Base-by-base conservation (phyloP, 371 early-diverging fungal genomes). In the Mortierella sp. region DNA sequence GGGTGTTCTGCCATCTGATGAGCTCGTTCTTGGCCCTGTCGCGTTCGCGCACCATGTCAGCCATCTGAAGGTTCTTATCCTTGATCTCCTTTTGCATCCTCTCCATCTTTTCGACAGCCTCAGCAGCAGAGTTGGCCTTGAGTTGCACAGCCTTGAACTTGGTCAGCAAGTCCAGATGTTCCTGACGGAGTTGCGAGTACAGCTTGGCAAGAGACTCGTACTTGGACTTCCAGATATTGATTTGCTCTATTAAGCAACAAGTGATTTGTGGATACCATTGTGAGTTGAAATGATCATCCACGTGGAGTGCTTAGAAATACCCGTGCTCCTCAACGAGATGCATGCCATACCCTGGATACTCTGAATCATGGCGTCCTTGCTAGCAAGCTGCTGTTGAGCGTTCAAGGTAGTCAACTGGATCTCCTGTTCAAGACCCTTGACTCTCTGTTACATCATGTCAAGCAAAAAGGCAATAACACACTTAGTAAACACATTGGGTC, bases 171-270 rank as follows among this genome's bases (percentile, higher is more conserved):
- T 96, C 98, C 62, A 98, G 83, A 80, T 98, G 97, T 66, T 97
- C 97, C 77, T 96, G 95, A 56, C 98, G 90, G 47, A 98, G 83
- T 74, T 96, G 95, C 16, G 96, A 93, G 73, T 98, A 98, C 29
- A 97, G 82, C 67, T 94, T 95, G n/a, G 96, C 94, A 12, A 96
- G 79, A 10, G 93, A 92, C 68, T 95, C 95, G 65, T 95, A 95
- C 78, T 95, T 96, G 68, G 90, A 89, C 83, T 93, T 95, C 92
- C 93, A 94, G 80, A 92, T 89, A 59, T 89, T 88, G 28, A 94
- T 85, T 73, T 90, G 83, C 79, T 87, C 90, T 88, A 60, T 19
- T 13, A 37, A 28, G 21, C 2, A 53, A 46, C 19, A 27, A 12
- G 12, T 28, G 44, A 5, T 19, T 19, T 19, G 7, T 12, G n/a